Base-by-base conservation (phyloP, 2,329 filamentous ascomycete species). In the Fusarium domesticum region DNA sequence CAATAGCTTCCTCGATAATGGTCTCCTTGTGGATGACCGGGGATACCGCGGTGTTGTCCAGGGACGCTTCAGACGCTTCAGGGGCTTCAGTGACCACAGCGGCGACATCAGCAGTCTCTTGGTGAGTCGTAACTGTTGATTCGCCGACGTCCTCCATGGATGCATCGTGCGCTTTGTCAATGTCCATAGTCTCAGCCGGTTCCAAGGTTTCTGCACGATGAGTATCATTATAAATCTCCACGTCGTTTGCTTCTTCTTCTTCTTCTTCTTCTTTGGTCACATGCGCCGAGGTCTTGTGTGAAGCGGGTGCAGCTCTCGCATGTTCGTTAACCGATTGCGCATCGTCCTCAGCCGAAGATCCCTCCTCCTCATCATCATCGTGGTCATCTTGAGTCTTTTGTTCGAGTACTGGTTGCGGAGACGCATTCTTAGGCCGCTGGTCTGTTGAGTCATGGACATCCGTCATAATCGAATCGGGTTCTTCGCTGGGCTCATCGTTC, bases 111-210 rank as follows among this genome's bases (percentile, higher is more conserved):
- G 25, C 8, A 33, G 45, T 42, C 34, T 43, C 45, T 19, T 39
- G 31, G 12, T 36, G 33, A 33, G 43, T 19, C 5, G 39, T 39
- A 18, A 41, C 35, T 18, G 36, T 42, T 37, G 34, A 37, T n/a
- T 42, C 35, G 4, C 35, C 14, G n/a, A 35, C 16, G 18, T 43
- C 20, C 12, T 41, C 33, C 12, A 20, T 16, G 15, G 33, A 18
- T 18, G 12, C n/a, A 20, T 38, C 46, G 17, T 35, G 33, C 14
- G 32, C 20, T 37, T 50, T 42, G 33, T 60, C 53, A 30, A 60
- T 20, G 5, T 60, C 57, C 57, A 60, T 58, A 33, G 45, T 45
- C n/a, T 58, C 49, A 37, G 32, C 19, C 10, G 39, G 16, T 40
- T 40, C 39, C 20, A 49, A 39, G 6, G 19, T 25, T 16, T 33